A percentile compares a stretch with the other conserved stretches of the same genome.
These are phyloP conservation scores for Tuber brumale DNA, from an alignment of 495 filamentous ascomycete species.

Conservation along the genomic window DNA sequence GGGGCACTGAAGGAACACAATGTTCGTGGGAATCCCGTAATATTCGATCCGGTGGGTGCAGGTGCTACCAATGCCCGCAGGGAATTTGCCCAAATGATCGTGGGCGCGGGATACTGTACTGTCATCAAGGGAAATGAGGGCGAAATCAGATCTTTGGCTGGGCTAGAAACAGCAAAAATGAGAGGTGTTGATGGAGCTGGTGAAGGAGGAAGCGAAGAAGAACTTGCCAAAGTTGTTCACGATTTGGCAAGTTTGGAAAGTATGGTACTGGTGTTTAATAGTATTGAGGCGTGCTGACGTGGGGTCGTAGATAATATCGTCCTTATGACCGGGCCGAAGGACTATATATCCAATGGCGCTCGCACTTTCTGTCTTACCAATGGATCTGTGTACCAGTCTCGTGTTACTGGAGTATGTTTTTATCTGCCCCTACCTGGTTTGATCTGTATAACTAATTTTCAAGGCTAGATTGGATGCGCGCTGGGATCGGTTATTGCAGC, in stretches of 20 bases:
- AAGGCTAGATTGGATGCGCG: slow-evolving; percentile 61
- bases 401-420: slow-evolving; percentile 59
- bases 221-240: slow-evolving; percentile 48
- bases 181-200: slow-evolving; percentile 66
- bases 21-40: slow-evolving; percentile 59
- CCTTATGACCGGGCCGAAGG: slow-evolving; percentile 75
- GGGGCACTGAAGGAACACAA: slow-evolving; percentile 74
- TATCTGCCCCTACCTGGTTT: background rate
- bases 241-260: slow-evolving; percentile 51
- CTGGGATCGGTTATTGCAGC: slow-evolving; percentile 76
- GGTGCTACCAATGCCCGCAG: slow-evolving; percentile 73
- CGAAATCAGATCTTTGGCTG: slow-evolving; percentile 69
- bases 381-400: slow-evolving; percentile 69
- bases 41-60: slow-evolving; percentile 88
- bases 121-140: slow-evolving; percentile 94
- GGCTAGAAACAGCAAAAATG: slow-evolving; percentile 52
- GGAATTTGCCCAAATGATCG: slow-evolving; percentile 61
- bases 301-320: slow-evolving; percentile 53
- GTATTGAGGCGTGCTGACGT: slow-evolving; percentile 36
- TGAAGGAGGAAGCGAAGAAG: background rate
- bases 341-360: slow-evolving; percentile 71
- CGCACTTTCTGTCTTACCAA: slow-evolving; percentile 63
- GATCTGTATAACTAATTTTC: background rate
- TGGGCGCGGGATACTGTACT: slow-evolving; percentile 68
- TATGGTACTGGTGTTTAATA: slow-evolving; percentile 43